A percentile compares a stretch with the other conserved stretches of the same genome.
phyloP scores from a whole-genome alignment of 2,329 filamentous ascomycete species.

The Leptographium flavum region DNA sequence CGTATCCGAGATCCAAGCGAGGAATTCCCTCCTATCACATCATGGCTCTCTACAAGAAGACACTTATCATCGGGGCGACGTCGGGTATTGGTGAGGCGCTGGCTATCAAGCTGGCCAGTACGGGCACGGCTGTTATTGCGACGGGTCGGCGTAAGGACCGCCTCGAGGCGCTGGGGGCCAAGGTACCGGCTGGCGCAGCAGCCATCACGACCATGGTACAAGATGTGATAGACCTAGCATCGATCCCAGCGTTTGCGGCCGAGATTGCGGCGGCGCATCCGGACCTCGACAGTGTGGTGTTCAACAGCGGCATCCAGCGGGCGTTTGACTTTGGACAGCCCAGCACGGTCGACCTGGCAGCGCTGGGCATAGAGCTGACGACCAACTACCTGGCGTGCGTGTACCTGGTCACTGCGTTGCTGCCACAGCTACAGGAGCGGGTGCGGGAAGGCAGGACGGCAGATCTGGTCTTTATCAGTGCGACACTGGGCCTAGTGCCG shows the following conservation, averaged over 20 bases:
- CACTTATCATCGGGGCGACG: constrained; percentile 35
- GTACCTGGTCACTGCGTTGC: constrained; percentile 26
- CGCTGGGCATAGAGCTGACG: constrained; percentile 25
- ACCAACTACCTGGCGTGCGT: constrained; percentile 31
- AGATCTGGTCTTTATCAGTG: constrained; percentile 15
- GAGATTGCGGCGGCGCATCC: constrained; percentile 22
- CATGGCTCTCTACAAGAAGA: constrained; percentile 26
- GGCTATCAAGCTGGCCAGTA: constrained; percentile 19
- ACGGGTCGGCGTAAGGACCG: constrained; percentile 32
- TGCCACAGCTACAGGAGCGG: constrained; percentile 24
- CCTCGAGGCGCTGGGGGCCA: constrained; percentile 23
- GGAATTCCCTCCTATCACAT: too few species aligned
- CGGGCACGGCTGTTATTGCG: constrained; percentile 28
- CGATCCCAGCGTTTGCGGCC: constrained; percentile 19
- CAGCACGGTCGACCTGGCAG: constrained; percentile 21
- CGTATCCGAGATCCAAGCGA: too few species aligned
- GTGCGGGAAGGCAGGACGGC: constrained; percentile 1
- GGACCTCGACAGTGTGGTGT: constrained; percentile 33
- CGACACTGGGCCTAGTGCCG: constrained; percentile 23
- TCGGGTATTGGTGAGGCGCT: constrained; percentile 34
- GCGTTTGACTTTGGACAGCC: constrained; percentile 27
- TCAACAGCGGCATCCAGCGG: constrained; percentile 36
- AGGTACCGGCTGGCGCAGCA: constrained; percentile 1
- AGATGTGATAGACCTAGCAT: constrained; percentile 25
- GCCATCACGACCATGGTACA: constrained; percentile 18